Base-by-base conservation (phyloP, 2,329 filamentous ascomycete species). In the Penicillium sp. region DNA sequence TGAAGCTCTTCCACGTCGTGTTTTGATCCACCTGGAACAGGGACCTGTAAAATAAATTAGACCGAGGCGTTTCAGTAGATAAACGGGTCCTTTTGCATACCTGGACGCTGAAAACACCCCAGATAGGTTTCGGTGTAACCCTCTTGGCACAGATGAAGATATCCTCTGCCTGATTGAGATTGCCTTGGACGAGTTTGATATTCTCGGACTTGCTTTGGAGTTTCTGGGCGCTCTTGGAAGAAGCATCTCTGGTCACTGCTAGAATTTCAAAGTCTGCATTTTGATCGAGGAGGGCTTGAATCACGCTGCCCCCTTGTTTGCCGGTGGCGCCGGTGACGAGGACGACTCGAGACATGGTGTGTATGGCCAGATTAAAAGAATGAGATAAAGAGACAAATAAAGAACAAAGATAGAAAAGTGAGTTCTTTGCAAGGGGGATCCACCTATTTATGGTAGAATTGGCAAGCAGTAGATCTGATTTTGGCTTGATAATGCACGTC, bases 41-140 rank as follows among this genome's bases (percentile, higher is more conserved):
- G 43, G 4, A 53, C 1, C 52, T 49, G 5, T 33, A 6, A 16
- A 19, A 21, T 13, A 21, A 29, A 2, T 44, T 44, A 44, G 24
- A 29, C 6, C 10, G 21, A 3, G 24, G 9, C 4, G 1, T 14
- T 26, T 13, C 3, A 28, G 9, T 10, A 5, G 16, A 16, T 44
- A 16, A 2, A 10, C 18, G 9, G 6, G 28, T 19, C 16, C 8
- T 13, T 8, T 19, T 23, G 28, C 49, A 10, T 48, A 83, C 75
- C 71, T 86, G 83, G 0, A 88, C 83, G 23, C 80, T 83, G 71
- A 82, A 88, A 10, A 87, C 83, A 3, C 83, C 84, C 79, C 81
- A 84, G 56, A 86, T 77, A 5, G 75, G 70, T 6, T 48, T 42
- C 13, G 63, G 52, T 1, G 70, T 67, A 21, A 71, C 69, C 3